Evolutionary conservation across 768 basidiomycete genomes (phyloP), one percentile per base, ranked within the genome.

Genomic region (Cystoderma amianthinum): DNA sequence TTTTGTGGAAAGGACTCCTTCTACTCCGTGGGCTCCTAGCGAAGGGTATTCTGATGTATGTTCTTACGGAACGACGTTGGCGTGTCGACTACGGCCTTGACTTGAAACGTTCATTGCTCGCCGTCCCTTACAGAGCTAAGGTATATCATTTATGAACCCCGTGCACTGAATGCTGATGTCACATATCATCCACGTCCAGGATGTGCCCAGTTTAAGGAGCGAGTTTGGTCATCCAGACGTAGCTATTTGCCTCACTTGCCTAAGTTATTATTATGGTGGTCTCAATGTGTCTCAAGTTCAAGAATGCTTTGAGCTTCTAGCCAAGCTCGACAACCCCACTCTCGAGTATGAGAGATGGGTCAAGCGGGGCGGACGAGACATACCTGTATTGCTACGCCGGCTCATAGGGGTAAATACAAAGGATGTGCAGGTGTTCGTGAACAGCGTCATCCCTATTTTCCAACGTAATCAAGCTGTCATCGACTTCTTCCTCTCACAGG

Each of bases 61-160:
- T 54, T 1, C 50, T 78, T 0, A 52, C 50, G 22, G 57, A 64
- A 13, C 61, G 58, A 35, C 63, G 72, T 9, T 77, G 72, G 71
- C 51, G 74, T 20, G 75, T 77, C 0, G 68, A 77, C 35, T 78
- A 72, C 45, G 75, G 76, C 2, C 62, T 74, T 4, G 68, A 69
- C 36, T 73, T 0, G n/a, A n/a, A n/a, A n/a, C n/a, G n/a, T n/a
- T n/a, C n/a, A n/a, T n/a, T n/a, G n/a, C n/a, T n/a, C n/a, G n/a
- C n/a, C n/a, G n/a, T n/a, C n/a, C n/a, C n/a, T n/a, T n/a, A n/a
- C n/a, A n/a, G n/a, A n/a, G n/a, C n/a, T n/a, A n/a, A n/a, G n/a
- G n/a, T n/a, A n/a, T n/a, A n/a, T n/a, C n/a, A n/a, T n/a, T n/a
- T n/a, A n/a, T n/a, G n/a, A n/a, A n/a, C n/a, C n/a, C n/a, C n/a